Evolutionary conservation across 2,329 filamentous ascomycete genomes (phyloP).

Genomic region (Onygenales sp.): DNA sequence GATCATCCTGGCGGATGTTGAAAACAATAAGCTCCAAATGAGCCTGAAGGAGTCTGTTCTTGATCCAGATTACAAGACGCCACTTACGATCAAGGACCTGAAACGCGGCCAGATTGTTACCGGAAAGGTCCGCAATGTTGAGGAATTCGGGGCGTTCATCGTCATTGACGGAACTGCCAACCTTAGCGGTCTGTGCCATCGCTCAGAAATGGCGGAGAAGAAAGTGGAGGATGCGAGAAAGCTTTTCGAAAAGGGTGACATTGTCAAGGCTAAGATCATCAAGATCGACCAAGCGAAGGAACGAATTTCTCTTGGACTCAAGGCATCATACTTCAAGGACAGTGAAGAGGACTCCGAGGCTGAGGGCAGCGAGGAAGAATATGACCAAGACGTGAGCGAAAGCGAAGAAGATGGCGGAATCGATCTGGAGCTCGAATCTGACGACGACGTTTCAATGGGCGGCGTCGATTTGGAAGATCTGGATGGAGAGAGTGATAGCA

Average conservation of each 20-base stretch:
- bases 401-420: conserved; percentile 27
- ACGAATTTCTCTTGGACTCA: conserved; percentile 80
- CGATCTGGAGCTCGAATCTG: conserved; percentile 22
- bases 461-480: conserved; percentile 36
- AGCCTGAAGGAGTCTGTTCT: conserved; percentile 79
- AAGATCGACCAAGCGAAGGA: conserved; percentile 65
- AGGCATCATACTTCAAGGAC: conserved; percentile 78
- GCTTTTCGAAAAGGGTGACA: conserved; percentile 80
- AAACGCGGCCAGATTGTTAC: conserved; percentile 72
- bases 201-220: conserved; percentile 82
- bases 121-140: conserved; percentile 85
- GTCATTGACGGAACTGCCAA: conserved; percentile 78
- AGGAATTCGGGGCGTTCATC: conserved; percentile 92
- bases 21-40: conserved; percentile 66
- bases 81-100: conserved; percentile 65
- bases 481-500: conserved; percentile 41
- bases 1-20: conserved; percentile 60
- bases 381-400: conserved; percentile 34
- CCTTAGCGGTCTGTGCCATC: conserved; percentile 86
- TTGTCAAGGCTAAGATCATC: conserved; percentile 84
- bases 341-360: conserved; percentile 41
- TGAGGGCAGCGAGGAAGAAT: conserved; percentile 30
- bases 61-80: conserved; percentile 66
- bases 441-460: conserved; percentile 29
- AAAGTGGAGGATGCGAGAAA: conserved; percentile 75